Base-by-base conservation (phyloP, 306 rosid species). In the Dalbergia cultrata region DNA sequence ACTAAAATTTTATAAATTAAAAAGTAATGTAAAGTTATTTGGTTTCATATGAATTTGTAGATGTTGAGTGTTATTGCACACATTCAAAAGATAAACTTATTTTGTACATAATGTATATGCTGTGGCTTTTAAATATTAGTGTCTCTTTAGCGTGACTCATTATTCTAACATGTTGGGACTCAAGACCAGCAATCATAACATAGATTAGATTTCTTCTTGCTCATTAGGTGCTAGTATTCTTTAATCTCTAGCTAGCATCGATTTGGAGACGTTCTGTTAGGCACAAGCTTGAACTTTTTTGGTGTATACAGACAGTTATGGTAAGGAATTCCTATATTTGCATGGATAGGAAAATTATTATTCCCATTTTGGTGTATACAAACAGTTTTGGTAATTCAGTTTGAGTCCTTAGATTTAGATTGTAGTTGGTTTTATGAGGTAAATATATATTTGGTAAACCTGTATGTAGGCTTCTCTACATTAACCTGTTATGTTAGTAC, bases 91-190 rank as follows among this genome's bases (percentile, higher is more conserved):
- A 71, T 39, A n/a, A 59, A 26, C 61, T 56, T 56, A 26, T 31
- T 12, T 43, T 26, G 68, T 6, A 61, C 9, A 79, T 13, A 44
- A 26, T 26, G 2, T 37, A 21, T 52, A 31, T 16, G 49, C 53
- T 50, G 13, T 21, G 19, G 78, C 22, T 80, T 71, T 80, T 4
- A 53, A 41, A 73, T 65, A 67, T 77, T 39, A 76, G 50, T 44
- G 13, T 77, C 57, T 54, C 57, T 50, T 54, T 44, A 13, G 53
- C 76, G 58, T 61, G 65, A 72, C 79, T 70, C 77, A 72, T 63
- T 52, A 64, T 63, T 63, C 74, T 64, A 63, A 72, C 79, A 72
- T 72, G 74, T 52, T 80, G 21, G 65, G 57, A 62, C 18, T 61
- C 71, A 47, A 69, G 19, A 31, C 22, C 5, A 17, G 60, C 76